Conservation (phyloP, 2,329 filamentous ascomycete species). For the Alternaria rosae region DNA sequence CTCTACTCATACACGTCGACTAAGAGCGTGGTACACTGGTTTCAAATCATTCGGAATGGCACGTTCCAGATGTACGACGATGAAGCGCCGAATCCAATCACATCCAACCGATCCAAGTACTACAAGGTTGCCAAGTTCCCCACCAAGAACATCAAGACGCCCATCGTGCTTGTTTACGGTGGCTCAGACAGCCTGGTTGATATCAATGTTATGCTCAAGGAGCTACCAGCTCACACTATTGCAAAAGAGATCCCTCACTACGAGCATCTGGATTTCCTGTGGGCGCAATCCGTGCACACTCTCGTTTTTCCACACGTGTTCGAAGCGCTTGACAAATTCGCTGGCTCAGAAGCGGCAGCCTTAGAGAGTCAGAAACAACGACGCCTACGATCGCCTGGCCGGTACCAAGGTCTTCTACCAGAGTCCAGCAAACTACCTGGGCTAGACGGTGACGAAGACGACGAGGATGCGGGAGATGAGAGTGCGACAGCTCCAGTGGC, state of each 20-base stretch:
- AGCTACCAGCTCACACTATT: slow-evolving; percentile 83
- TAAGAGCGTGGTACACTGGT: slow-evolving; percentile 98
- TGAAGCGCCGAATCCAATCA: slow-evolving; percentile 80
- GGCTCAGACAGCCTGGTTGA: slow-evolving; percentile 94
- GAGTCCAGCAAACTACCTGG: slow-evolving; percentile 28
- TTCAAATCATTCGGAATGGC: slow-evolving; percentile 96
- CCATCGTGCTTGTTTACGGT: slow-evolving; percentile 91
- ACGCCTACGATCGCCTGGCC: slow-evolving; percentile 37
- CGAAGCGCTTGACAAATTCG: slow-evolving; percentile 78
- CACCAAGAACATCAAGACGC: slow-evolving; percentile 95
- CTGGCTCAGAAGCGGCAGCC: slow-evolving; percentile 23
- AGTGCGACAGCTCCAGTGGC: slow-evolving; percentile 31
- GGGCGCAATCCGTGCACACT: slow-evolving; percentile 83
- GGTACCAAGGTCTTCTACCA: slow-evolving; percentile 37
- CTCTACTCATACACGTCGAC: slow-evolving; percentile 96
- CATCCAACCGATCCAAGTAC: slow-evolving; percentile 77
- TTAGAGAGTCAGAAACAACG: slow-evolving; percentile 27
- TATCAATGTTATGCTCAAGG: slow-evolving; percentile 89
- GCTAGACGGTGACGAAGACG: slow-evolving; percentile 28
- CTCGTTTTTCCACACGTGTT: slow-evolving; percentile 93
- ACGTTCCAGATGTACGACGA: slow-evolving; percentile 99
- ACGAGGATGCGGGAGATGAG: slow-evolving; percentile 38
- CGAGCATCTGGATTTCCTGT: slow-evolving; percentile 96
- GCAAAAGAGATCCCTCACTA: slow-evolving; percentile 90
- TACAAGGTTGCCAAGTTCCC: slow-evolving; percentile 97